Percentiles rank a stretch among this genome's conserved stretches.
Evolutionary conservation across 768 basidiomycete species (phyloP).

Genomic region (Phaffia tasmanica): DNA sequence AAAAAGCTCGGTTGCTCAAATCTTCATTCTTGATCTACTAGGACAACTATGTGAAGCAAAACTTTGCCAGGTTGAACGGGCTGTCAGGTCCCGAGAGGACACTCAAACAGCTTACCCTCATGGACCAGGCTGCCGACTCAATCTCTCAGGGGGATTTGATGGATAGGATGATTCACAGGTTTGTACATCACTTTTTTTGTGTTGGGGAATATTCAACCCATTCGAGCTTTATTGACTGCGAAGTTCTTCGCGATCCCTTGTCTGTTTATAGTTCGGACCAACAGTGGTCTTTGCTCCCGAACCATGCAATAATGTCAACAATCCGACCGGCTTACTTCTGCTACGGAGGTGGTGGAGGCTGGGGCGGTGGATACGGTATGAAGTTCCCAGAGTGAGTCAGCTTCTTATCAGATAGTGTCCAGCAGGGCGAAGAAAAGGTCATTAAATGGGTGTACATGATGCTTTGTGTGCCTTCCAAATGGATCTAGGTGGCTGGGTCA

Average conservation of each 20-base stretch:
- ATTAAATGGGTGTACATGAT: not conserved
- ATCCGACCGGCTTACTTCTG: slow-evolving; percentile 73
- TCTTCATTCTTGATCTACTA: slow-evolving; percentile 32
- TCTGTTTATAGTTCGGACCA: slow-evolving; percentile 63
- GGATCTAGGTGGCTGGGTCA: slow-evolving; percentile 80
- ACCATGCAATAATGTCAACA: slow-evolving; percentile 82
- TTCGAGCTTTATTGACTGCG: not conserved
- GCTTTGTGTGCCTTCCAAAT: not conserved
- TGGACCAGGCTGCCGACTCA: slow-evolving; percentile 78
- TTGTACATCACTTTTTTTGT: slow-evolving; percentile 2
- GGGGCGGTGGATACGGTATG: slow-evolving; percentile 60
- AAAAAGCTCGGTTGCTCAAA: too few species aligned
- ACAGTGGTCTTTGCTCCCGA: slow-evolving; percentile 89
- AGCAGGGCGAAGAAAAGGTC: not conserved
- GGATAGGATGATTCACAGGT: slow-evolving; percentile 90
- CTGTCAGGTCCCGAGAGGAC: slow-evolving; percentile 53
- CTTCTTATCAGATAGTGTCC: slow-evolving; percentile 25
- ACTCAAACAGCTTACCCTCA: slow-evolving; percentile 64
- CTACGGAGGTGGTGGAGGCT: slow-evolving; percentile 49
- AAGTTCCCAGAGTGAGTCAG: slow-evolving; percentile 68
- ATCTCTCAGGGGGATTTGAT: slow-evolving; percentile 93
- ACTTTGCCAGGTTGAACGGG: slow-evolving; percentile 50
- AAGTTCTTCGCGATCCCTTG: not conserved
- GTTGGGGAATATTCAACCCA: not conserved
- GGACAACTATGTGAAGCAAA: slow-evolving; percentile 90